phyloP scores from a whole-genome alignment of 2,329 filamentous ascomycete species.

The Rutstroemia sp. region DNA sequence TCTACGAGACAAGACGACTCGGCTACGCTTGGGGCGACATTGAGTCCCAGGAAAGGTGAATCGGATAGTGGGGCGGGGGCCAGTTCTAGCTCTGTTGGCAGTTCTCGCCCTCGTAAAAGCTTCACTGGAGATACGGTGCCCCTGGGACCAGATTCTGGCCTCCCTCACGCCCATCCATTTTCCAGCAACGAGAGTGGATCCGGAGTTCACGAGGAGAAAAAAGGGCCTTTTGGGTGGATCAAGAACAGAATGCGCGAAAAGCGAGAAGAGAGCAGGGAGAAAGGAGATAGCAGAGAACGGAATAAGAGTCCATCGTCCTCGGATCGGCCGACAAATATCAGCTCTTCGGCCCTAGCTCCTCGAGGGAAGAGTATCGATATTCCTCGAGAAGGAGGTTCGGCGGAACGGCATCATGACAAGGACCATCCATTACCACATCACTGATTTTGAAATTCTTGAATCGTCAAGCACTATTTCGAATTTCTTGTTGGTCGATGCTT shows the following conservation, averaged over 20 bases:
- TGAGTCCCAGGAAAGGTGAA: slow-evolving; percentile 42
- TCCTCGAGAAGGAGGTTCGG: slow-evolving; percentile 18
- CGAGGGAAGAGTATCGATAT: slow-evolving; percentile 27
- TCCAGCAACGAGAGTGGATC: slow-evolving; percentile 30
- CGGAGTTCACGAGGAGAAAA: slow-evolving; percentile 35
- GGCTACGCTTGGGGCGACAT: slow-evolving; percentile 33
- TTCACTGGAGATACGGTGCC: slow-evolving; percentile 36
- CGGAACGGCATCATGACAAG: slow-evolving; percentile 14
- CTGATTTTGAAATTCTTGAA: neutral
- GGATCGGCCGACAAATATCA: slow-evolving; percentile 18
- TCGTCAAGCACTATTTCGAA: no score
- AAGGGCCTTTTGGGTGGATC: slow-evolving; percentile 56
- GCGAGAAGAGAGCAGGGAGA: slow-evolving; percentile 28
- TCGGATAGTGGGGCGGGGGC: slow-evolving; percentile 55
- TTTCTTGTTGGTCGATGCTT: no score
- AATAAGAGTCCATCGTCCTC: slow-evolving; percentile 26
- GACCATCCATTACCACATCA: slow-evolving; percentile 9
- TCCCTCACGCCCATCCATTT: slow-evolving; percentile 19
- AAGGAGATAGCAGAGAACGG: slow-evolving; percentile 24
- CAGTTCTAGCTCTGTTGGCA: slow-evolving; percentile 63
- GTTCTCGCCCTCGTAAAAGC: slow-evolving; percentile 42
- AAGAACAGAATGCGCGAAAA: slow-evolving; percentile 56
- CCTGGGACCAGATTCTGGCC: slow-evolving; percentile 24
- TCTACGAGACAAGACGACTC: slow-evolving; percentile 53
- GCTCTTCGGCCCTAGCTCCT: slow-evolving; percentile 7